phyloP scores from a whole-genome alignment of 2,329 filamentous ascomycete genomes.

The Ilyonectria robusta region DNA sequence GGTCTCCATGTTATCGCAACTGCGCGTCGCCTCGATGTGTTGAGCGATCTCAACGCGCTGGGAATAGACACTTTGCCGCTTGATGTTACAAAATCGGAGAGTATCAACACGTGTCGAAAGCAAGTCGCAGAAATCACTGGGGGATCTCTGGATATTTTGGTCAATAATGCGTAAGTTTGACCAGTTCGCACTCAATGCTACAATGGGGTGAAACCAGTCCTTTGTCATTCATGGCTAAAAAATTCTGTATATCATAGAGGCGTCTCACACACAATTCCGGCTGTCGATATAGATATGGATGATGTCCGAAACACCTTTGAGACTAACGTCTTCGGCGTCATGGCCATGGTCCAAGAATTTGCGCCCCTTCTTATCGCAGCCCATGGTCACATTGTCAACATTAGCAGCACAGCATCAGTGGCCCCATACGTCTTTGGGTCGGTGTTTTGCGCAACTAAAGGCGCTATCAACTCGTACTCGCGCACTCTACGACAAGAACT shows the following conservation, averaged over 20 bases:
- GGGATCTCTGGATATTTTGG: background rate
- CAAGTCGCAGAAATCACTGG: background rate
- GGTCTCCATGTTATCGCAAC: constrained; percentile 3
- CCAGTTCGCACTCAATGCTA: background rate
- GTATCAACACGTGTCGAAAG: background rate
- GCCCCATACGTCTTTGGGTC: background rate
- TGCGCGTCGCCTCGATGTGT: background rate
- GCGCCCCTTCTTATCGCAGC: background rate
- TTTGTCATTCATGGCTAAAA: background rate
- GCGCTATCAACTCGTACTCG: background rate
- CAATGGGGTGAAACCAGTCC: background rate
- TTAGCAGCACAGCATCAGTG: background rate
- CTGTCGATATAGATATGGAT: background rate
- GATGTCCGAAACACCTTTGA: background rate
- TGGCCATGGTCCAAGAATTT: background rate
- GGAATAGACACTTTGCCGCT: constrained; percentile 1
- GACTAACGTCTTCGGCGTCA: constrained; percentile 1
- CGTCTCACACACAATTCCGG: background rate
- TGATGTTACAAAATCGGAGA: background rate
- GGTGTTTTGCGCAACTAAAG: background rate
- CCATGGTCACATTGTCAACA: background rate
- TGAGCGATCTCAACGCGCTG: background rate
- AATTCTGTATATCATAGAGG: background rate
- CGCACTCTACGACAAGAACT: background rate
- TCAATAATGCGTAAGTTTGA: background rate